Percentiles rank a stretch among this genome's conserved stretches.
These are phyloP conservation scores for Dichotomocladium elegans DNA, from an alignment of 371 early-diverging fungal species.

Conservation along the genomic window DNA sequence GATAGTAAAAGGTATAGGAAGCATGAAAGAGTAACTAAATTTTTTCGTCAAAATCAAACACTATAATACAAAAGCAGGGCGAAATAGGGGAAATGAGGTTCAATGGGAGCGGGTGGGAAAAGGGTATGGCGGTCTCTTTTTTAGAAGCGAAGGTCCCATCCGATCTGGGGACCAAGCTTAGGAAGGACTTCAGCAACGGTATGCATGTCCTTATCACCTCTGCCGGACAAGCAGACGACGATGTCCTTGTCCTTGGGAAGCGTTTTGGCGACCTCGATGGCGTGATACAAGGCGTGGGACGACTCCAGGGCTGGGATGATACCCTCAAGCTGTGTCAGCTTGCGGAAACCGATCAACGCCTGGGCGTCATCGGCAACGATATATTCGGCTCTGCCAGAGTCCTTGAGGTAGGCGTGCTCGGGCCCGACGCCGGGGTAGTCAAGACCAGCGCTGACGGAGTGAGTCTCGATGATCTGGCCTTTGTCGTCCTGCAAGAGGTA, in stretches of 20 bases:
- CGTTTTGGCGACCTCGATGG: slow-evolving; percentile 73
- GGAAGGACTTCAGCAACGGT: slow-evolving; percentile 91
- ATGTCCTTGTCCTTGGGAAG: slow-evolving; percentile 80
- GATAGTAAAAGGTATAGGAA: too few relatives aligned
- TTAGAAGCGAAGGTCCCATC: slow-evolving; percentile 79
- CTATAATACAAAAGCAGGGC: too few relatives aligned
- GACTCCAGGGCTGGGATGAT: slow-evolving; percentile 95
- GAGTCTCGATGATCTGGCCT: slow-evolving; percentile 95
- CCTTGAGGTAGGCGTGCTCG: slow-evolving; percentile 92
- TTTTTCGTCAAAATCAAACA: too few relatives aligned
- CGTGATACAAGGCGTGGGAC: slow-evolving; percentile 88
- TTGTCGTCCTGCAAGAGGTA: slow-evolving; percentile 89
- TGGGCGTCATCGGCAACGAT: slow-evolving; percentile 81
- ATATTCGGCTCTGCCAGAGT: slow-evolving; percentile 84
- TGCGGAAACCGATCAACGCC: slow-evolving; percentile 85
- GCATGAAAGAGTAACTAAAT: too few relatives aligned
- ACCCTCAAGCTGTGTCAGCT: slow-evolving; percentile 85
- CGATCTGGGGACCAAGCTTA: slow-evolving; percentile 84
- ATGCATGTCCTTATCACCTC: slow-evolving; percentile 97
- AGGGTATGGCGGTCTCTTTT: background rate
- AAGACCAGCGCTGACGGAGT: slow-evolving; percentile 92
- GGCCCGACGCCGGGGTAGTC: slow-evolving; percentile 98
- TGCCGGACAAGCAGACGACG: slow-evolving; percentile 88
- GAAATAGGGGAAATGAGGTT: background rate
- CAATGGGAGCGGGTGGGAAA: background rate